Evolutionary conservation across 2,329 filamentous ascomycete genomes (phyloP).

Genomic region (Cladosporium sp.): DNA sequence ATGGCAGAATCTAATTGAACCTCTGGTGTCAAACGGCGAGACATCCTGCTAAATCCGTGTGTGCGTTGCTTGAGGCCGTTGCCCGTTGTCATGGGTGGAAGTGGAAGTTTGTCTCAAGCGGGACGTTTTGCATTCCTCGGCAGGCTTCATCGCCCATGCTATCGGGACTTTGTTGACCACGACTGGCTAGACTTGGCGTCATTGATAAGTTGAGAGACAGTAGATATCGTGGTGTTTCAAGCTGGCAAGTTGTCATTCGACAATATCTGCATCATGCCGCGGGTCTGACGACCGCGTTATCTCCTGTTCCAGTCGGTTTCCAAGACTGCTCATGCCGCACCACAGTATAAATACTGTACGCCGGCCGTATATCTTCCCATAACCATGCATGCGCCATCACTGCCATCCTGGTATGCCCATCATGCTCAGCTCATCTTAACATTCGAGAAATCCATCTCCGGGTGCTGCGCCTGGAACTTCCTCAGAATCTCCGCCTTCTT

Average conservation of each 20-base stretch:
- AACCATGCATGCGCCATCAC: background rate
- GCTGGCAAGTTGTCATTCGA: background rate
- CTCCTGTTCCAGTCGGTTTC: background rate
- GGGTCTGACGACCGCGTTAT: too few species aligned
- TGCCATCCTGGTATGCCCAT: too few species aligned
- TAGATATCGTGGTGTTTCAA: background rate
- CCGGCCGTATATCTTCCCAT: too few species aligned
- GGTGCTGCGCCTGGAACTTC: slow-evolving; percentile 81
- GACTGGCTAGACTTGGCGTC: background rate
- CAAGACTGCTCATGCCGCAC: background rate
- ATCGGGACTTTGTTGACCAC: background rate
- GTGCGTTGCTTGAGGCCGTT: background rate
- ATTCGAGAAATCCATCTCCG: slow-evolving; percentile 66
- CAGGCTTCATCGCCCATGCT: background rate
- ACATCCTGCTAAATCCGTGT: background rate
- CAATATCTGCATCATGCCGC: background rate
- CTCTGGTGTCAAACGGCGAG: background rate
- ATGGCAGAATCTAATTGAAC: background rate
- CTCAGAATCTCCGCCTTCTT: slow-evolving; percentile 86
- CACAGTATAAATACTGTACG: background rate
- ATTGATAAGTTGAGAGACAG: background rate
- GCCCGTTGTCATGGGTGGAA: background rate
- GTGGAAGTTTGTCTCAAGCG: slow-evolving; percentile 2
- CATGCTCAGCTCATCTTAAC: slow-evolving; percentile 48
- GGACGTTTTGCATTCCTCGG: background rate